Conservation (phyloP, 768 basidiomycete species). For the Coprinopsis sp. region DNA sequence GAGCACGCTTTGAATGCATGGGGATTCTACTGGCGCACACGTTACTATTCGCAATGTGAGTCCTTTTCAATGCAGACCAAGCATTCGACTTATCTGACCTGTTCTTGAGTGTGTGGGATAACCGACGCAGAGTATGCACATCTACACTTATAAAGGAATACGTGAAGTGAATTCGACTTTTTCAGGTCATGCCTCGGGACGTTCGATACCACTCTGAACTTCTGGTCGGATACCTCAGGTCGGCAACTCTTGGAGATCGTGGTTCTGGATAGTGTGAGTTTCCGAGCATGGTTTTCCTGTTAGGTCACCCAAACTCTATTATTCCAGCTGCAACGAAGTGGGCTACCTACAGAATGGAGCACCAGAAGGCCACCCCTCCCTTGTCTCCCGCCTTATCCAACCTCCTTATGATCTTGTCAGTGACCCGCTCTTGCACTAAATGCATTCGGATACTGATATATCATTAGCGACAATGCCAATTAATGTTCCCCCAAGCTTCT, state of each 20-base stretch:
- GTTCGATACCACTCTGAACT: slow-evolving; percentile 34
- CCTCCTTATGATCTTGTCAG: slow-evolving; percentile 52
- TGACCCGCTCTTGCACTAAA: slow-evolving; percentile 1
- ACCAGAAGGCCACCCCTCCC: slow-evolving; percentile 32
- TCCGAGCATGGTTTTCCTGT: neutral
- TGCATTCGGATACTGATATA: neutral
- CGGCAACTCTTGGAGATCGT: slow-evolving; percentile 55
- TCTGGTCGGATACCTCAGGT: slow-evolving; percentile 53
- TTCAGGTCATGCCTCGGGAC: slow-evolving; percentile 38
- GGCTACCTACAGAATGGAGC: slow-evolving; percentile 52
- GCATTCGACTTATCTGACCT: neutral
- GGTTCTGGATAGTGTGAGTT: slow-evolving; percentile 66
- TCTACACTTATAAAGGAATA: neutral
- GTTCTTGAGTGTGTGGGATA: slow-evolving; percentile 45
- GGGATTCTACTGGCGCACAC: slow-evolving; percentile 52
- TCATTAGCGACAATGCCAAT: slow-evolving; percentile 60
- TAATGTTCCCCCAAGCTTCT: slow-evolving; percentile 62
- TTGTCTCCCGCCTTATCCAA: slow-evolving; percentile 53
- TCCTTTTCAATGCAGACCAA: slow-evolving; percentile 8
- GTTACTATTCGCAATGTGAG: slow-evolving; percentile 45
- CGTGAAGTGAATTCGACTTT: neutral
- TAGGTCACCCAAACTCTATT: neutral
- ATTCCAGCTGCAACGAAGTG: slow-evolving; percentile 53
- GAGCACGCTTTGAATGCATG: slow-evolving; percentile 56
- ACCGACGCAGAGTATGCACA: slow-evolving; percentile 42